A percentile compares a stretch with the other conserved stretches of the same genome.
These are phyloP conservation scores for Globisporangium middletonii DNA, from an alignment of 352 stramenopile genomes.

Conservation along the genomic window DNA sequence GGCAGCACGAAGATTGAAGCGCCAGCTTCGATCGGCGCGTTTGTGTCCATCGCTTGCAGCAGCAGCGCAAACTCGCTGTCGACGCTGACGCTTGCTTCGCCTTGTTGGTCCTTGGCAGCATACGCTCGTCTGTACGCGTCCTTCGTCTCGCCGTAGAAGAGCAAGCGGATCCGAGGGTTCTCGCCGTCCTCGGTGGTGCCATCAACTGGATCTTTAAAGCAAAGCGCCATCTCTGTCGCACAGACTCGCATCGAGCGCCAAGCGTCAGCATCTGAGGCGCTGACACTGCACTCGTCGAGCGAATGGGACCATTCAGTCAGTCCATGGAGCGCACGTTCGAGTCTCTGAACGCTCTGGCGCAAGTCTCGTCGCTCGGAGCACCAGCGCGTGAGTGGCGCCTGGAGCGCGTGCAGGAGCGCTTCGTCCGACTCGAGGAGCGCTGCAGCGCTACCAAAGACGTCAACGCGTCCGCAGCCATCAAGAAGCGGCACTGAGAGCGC, in stretches of 20 bases:
- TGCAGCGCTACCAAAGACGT: constrained; percentile 8
- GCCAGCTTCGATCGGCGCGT: constrained; percentile 11
- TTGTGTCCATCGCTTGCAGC: constrained; percentile 6
- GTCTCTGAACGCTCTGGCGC: not conserved
- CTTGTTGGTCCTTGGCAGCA: not conserved
- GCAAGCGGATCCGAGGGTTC: constrained; percentile 7
- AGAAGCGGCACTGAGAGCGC: constrained; percentile 9
- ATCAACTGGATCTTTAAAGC: not conserved
- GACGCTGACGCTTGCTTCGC: not conserved
- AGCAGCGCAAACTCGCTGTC: constrained; percentile 12
- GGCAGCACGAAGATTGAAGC: constrained; percentile 6
- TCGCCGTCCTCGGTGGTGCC: not conserved
- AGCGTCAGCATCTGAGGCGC: not conserved
- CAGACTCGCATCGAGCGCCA: not conserved
- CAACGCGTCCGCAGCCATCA: constrained; percentile 5
- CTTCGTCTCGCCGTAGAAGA: constrained; percentile 13
- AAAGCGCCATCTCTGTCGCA: not conserved
- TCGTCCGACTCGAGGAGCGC: constrained; percentile 10
- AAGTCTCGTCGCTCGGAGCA: constrained; percentile 2
- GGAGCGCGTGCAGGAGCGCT: constrained; percentile 11
- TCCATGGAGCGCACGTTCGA: not conserved
- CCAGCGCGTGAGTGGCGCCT: constrained; percentile 5
- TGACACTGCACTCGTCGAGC: not conserved
- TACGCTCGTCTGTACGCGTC: constrained; percentile 7
- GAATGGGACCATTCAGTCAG: not conserved